Percentiles rank a stretch among this genome's conserved stretches.
Conservation (phyloP, 2,329 filamentous ascomycete species). For the Drechslerella dactyloides region DNA sequence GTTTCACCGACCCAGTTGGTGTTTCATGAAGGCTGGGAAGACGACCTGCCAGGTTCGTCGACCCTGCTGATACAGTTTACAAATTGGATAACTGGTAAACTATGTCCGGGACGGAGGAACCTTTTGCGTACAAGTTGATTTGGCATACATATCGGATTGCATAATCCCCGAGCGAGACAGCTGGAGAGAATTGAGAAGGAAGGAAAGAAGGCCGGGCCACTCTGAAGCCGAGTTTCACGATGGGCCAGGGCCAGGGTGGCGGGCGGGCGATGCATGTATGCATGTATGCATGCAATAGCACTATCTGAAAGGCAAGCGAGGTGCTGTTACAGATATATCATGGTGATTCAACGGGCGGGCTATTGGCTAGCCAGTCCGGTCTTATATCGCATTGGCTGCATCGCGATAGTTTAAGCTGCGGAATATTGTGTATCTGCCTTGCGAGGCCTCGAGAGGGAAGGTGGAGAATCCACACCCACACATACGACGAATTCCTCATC, state of each 20-base stretch:
- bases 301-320: slow-evolving; percentile 43
- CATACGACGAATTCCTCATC: no score
- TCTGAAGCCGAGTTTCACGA: slow-evolving; percentile 47
- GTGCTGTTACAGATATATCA: slow-evolving; percentile 48
- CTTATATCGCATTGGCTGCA: not conserved
- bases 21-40: slow-evolving; percentile 34
- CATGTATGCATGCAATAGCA: no score
- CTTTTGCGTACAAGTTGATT: no score
- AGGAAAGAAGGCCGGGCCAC: slow-evolving; percentile 16
- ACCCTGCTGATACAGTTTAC: slow-evolving; percentile 1
- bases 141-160: slow-evolving; percentile 11
- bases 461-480: slow-evolving; percentile 2
- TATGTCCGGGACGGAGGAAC: no score
- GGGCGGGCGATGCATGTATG: no score
- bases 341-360: not conserved
- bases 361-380: slow-evolving; percentile 1
- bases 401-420: not conserved
- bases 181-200: slow-evolving; percentile 4
- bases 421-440: not conserved
- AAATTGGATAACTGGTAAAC: slow-evolving; percentile 1
- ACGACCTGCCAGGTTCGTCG: not conserved
- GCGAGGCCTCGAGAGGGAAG: slow-evolving; percentile 5
- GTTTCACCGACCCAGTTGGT: slow-evolving; percentile 41
- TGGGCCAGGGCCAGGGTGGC: slow-evolving; percentile 3
- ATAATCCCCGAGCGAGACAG: slow-evolving; percentile 19